Base-by-base conservation (phyloP, 2,329 filamentous ascomycete species). In the Cladosporium oxysporum region DNA sequence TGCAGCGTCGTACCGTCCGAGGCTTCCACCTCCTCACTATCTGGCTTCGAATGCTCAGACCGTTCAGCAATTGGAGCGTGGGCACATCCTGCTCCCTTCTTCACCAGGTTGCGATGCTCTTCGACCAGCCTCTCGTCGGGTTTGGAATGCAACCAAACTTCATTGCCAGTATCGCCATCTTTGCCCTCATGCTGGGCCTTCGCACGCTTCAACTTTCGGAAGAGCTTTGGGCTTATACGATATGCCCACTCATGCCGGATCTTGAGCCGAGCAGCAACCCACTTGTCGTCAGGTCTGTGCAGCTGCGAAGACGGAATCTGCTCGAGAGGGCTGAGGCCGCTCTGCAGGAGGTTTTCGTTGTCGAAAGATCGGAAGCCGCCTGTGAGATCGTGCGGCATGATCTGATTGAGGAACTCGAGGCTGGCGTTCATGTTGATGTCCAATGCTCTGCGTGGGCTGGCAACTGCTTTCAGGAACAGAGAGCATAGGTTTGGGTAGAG, bases 371-470 rank as follows among this genome's bases (percentile, higher is more conserved):
- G 77, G 44, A 80, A 83, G 67, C 85, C 83, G 66, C 80, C 76
- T 5, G 81, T 81, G 63, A 83, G 79, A 57, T 81, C 74, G 2
- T 72, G 67, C 12, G 83, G 84, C 59, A 88, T 79, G 2, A 85
- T 82, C 11, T 83, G 79, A 53, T 80, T 81, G 5, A 90, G 79
- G 64, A 90, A 90, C 69, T 90, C 88, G 31, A 91, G 80, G 29
- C 83, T 84, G 8, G 87, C 83, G 67, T 85, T 85, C 69, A 89
- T 81, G 53, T 89, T 90, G 44, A 91, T 79, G 72, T 88, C 85
- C 29, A 90, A 82, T 2, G 87, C 88, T 64, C 88, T 81, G 58
- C 83, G 78, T 0, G 88, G 87, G 70, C 90, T 83, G n/a, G 88
- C 84, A 16, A 87, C 85, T 60, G 84, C 85, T 74, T 90, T 90